A percentile compares a stretch with the other conserved stretches of the same genome.
phyloP scores from a whole-genome alignment of 1,284 basidiomycete species.

The Rhodotorula sp. region DNA sequence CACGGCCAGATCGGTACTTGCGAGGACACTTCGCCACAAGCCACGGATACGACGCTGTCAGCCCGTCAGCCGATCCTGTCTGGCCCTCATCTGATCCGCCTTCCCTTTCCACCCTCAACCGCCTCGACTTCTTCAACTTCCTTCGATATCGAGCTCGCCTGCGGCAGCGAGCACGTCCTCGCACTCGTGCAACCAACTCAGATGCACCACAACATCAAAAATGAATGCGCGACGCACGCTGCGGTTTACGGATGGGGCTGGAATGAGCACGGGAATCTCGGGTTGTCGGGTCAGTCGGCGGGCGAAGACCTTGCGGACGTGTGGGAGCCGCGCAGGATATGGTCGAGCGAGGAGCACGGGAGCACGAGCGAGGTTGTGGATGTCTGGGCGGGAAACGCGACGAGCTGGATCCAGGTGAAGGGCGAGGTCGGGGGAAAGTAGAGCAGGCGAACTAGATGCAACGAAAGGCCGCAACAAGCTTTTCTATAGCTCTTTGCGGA shows the following conservation, averaged over 20 bases:
- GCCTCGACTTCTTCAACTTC: background rate
- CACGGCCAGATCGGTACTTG: slow-evolving; percentile 62
- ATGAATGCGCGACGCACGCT: background rate
- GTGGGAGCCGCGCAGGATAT: slow-evolving; percentile 26
- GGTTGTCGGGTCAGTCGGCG: slow-evolving; percentile 53
- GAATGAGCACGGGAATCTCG: slow-evolving; percentile 94
- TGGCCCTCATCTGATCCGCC: background rate
- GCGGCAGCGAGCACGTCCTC: slow-evolving; percentile 81
- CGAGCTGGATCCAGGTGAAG: slow-evolving; percentile 62
- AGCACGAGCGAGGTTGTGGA: background rate
- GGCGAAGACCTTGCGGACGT: slow-evolving; percentile 18
- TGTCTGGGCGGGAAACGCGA: slow-evolving; percentile 71
- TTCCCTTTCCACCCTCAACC: too few relatives aligned
- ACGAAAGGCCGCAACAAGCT: too few relatives aligned
- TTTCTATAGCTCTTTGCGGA: too few relatives aligned
- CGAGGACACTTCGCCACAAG: background rate
- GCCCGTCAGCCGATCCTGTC: too few relatives aligned
- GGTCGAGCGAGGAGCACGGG: background rate
- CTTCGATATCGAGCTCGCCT: slow-evolving; percentile 50
- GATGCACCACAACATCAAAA: slow-evolving; percentile 21
- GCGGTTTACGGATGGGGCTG: slow-evolving; percentile 80
- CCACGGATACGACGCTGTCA: background rate
- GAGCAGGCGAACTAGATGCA: background rate
- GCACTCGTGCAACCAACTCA: slow-evolving; percentile 47
- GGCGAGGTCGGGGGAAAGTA: background rate